Evolutionary conservation across 2,329 filamentous ascomycete genomes (phyloP), one percentile per base, ranked within the genome.

Genomic region (Microthyrium microscopicum): DNA sequence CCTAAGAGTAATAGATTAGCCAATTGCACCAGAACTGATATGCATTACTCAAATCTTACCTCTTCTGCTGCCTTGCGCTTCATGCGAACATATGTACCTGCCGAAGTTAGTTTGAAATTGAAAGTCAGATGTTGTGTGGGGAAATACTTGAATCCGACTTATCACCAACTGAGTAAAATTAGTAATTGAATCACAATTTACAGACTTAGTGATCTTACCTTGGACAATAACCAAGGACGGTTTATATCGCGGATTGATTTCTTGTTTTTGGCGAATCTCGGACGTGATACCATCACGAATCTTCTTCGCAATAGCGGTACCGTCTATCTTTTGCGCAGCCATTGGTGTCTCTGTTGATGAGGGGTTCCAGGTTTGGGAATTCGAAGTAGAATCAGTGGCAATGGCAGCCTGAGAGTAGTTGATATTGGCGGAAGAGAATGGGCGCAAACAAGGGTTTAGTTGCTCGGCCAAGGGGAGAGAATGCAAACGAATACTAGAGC

Each of bases 31-130:
- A 22, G 13, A 5, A 13, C 17, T 5, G 28, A 31, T 33, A 25
- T 16, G 13, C 31, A 25, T n/a, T n/a, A n/a, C n/a, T n/a, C n/a
- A n/a, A n/a, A n/a, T n/a, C n/a, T n/a, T 62, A 84, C 80, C 69
- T 95, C 89, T 54, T 81, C 66, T 38, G 89, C 89, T 44, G 89
- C 89, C 69, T 94, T 98, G 51, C 94, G 64, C 66, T 98, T 98
- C 89, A 98, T 98, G 61, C 85, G 85, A 59, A 98, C 87, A 79
- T 98, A 98, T 33, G 87, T 95, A 50, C 77, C 80, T 87, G 36
- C 12, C 36, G 20, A n/a, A n/a, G 26, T 38, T 18, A 38, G 36
- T 25, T 12, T 19, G 30, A 29, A 17, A 19, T n/a, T 20, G n/a
- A 19, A 17, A 37, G 16, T 6, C 5, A 2, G n/a, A 20, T 29